A percentile compares a stretch with the other conserved stretches of the same genome.
Evolutionary conservation across 805 yeast genomes (phyloP).

Genomic region (Debaryomyces prosopidis): DNA sequence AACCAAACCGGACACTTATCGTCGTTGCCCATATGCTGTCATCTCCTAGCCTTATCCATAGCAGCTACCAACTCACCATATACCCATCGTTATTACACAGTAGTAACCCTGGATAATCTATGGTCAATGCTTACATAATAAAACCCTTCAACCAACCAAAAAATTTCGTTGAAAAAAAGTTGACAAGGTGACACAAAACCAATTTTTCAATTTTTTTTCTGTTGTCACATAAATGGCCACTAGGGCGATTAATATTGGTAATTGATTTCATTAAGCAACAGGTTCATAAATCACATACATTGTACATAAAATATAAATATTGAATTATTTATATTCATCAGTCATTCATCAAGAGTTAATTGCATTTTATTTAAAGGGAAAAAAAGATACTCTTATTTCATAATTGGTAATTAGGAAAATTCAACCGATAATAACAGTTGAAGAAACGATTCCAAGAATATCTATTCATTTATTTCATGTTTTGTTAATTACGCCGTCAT

Average conservation of each 20-base stretch:
- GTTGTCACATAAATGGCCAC: slow-evolving; percentile 8
- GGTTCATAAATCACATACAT: background rate
- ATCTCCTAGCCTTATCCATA: slow-evolving; percentile 18
- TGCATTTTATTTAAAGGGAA: background rate
- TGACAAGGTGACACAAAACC: slow-evolving; percentile 2
- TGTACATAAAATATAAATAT: background rate
- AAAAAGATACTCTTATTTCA: background rate
- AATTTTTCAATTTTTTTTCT: slow-evolving; percentile 11
- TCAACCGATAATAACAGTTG: background rate
- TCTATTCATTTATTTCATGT: slow-evolving; percentile 2
- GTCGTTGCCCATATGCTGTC: slow-evolving; percentile 23
- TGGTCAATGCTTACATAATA: slow-evolving; percentile 1
- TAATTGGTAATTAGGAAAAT: background rate
- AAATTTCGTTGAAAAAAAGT: background rate
- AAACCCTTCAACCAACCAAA: slow-evolving; percentile 3
- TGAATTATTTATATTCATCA: background rate
- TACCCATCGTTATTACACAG: background rate
- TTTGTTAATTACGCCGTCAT: slow-evolving; percentile 1
- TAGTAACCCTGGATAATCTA: background rate
- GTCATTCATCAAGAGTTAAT: background rate
- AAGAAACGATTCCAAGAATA: background rate
- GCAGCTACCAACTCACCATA: background rate
- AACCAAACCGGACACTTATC: slow-evolving; percentile 5
- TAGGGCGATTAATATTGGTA: slow-evolving; percentile 3
- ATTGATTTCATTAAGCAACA: background rate